A percentile compares a stretch with the other conserved stretches of the same genome.
phyloP scores from a whole-genome alignment of 306 rosid genomes.

The Cucurbita maxima region DNA sequence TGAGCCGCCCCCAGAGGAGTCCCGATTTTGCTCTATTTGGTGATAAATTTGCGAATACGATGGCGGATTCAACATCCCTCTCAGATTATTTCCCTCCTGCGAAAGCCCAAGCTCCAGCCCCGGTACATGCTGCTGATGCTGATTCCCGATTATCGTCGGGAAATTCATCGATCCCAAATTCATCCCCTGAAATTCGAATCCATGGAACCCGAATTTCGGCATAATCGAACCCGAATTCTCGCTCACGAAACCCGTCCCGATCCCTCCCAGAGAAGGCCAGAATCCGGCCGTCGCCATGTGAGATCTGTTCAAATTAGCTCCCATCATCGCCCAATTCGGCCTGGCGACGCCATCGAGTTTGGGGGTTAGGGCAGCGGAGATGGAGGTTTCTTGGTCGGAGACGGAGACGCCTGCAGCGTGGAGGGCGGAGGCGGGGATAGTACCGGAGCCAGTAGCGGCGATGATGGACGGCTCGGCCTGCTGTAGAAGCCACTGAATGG shows the following conservation, averaged over 20 bases:
- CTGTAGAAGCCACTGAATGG: constrained; percentile 43
- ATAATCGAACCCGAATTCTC: constrained; percentile 13
- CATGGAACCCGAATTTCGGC: constrained; percentile 28
- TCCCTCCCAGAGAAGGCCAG: constrained; percentile 22
- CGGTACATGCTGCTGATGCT: constrained; percentile 20
- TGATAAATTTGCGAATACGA: constrained; percentile 23
- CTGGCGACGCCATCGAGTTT: constrained; percentile 17
- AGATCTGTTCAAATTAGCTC: constrained; percentile 23
- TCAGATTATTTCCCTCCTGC: constrained; percentile 26
- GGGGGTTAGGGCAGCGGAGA: constrained; percentile 19
- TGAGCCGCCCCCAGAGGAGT: constrained; percentile 16
- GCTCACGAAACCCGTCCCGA: constrained; percentile 21
- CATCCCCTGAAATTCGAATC: constrained; percentile 25
- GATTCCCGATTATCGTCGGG: constrained; percentile 15
- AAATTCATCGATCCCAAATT: constrained; percentile 28
- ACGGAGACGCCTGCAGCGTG: constrained; percentile 21
- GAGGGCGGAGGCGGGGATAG: constrained; percentile 29
- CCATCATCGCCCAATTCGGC: constrained; percentile 25
- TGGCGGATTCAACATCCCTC: constrained; percentile 26
- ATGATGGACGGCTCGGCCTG: constrained; percentile 44
- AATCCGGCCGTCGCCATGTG: constrained; percentile 12
- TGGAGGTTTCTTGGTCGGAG: constrained; percentile 29
- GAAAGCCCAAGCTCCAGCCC: constrained; percentile 41
- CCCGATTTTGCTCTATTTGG: constrained; percentile 22
- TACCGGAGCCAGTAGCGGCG: constrained; percentile 39